A percentile compares a stretch with the other conserved stretches of the same genome.
phyloP scores from a whole-genome alignment of 495 filamentous ascomycete species.

The Rusavskia elegans region DNA sequence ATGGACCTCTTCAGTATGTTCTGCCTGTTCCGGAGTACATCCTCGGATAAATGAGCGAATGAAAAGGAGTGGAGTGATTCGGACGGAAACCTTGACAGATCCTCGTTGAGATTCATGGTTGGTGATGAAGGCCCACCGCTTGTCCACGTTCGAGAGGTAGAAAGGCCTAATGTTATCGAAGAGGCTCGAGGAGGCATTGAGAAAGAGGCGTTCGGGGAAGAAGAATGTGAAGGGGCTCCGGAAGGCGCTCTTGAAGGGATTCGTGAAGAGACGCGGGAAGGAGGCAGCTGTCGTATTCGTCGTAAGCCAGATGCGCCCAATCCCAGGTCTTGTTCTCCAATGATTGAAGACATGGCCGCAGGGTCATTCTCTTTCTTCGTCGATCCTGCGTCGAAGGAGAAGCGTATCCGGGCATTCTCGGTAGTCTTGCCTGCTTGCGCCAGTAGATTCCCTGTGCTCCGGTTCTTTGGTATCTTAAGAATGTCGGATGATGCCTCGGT shows the following conservation, averaged over 20 bases:
- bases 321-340: conserved; percentile 43
- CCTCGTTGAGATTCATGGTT: conserved; percentile 57
- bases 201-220: conserved; percentile 48
- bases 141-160: conserved; percentile 34
- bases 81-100: conserved; percentile 79
- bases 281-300: conserved; percentile 78
- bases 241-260: conserved; percentile 30
- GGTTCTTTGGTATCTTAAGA: conserved; percentile 39
- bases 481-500: neutral
- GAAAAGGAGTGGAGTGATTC: conserved; percentile 98
- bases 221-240: conserved; percentile 48
- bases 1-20: conserved; percentile 87
- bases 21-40: conserved; percentile 76
- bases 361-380: conserved; percentile 25
- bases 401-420: conserved; percentile 17
- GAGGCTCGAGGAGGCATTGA: conserved; percentile 39
- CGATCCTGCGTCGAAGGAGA: conserved; percentile 24
- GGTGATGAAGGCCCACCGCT: conserved; percentile 48
- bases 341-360: conserved; percentile 35
- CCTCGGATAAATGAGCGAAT: conserved; percentile 91
- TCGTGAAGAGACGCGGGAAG: conserved; percentile 45
- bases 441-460: conserved; percentile 45
- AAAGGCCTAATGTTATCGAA: conserved; percentile 41
- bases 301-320: conserved; percentile 62
- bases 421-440: conserved; percentile 18